These are phyloP conservation scores for Quercus bicolor DNA, from an alignment of 306 rosid genomes.

Conservation along the genomic window DNA sequence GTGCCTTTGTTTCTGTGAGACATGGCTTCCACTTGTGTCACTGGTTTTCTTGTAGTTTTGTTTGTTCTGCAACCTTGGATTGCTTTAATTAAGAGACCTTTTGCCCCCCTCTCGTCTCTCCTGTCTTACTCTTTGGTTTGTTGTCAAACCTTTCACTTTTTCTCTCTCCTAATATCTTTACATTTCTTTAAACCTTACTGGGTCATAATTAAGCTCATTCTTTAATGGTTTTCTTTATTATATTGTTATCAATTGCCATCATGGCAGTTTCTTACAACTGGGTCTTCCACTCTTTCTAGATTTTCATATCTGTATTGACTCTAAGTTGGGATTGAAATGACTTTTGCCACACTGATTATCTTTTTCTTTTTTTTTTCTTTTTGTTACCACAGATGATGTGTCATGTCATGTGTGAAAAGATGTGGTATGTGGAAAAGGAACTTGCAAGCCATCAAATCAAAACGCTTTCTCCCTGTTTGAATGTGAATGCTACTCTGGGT, in stretches of 20 bases:
- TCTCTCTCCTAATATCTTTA: not conserved
- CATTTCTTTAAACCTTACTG: not conserved
- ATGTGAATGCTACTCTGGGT: constrained; percentile 73
- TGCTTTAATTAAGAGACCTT: too few relatives aligned
- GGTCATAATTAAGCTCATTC: not conserved
- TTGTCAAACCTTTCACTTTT: not conserved
- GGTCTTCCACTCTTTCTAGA: not conserved
- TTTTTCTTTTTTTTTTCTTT: not conserved
- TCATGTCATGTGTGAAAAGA: too few relatives aligned
- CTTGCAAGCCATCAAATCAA: constrained; percentile 57
- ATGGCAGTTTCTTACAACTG: not conserved
- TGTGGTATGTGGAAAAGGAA: constrained; percentile 76
- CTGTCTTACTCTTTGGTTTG: constrained; percentile 23
- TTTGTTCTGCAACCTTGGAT: too few relatives aligned
- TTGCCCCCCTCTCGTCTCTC: constrained; percentile 23
- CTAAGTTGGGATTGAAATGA: not conserved
- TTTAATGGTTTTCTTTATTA: not conserved
- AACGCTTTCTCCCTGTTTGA: constrained; percentile 43
- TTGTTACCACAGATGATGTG: constrained; percentile 30
- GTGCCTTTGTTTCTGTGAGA: too few relatives aligned
- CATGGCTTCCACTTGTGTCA: constrained; percentile 44
- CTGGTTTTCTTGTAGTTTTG: not conserved
- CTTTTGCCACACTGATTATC: not conserved
- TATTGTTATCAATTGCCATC: not conserved
- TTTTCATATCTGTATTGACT: not conserved